Conservation (phyloP, 2,329 filamentous ascomycete genomes). For the Exophiala bonariae region DNA sequence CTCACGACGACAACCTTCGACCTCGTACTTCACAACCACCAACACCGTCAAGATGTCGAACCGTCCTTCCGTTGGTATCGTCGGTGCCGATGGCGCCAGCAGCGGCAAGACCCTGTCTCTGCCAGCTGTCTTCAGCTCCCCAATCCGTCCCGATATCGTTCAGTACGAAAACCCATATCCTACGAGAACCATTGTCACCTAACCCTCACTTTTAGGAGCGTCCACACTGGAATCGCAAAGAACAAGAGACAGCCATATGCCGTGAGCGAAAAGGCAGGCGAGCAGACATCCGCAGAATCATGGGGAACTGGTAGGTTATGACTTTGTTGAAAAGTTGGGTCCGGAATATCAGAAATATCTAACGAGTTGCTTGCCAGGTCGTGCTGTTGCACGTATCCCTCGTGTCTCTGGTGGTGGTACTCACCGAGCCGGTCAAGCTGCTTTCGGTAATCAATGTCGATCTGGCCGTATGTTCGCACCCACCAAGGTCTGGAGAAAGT, state of each 20-base stretch:
- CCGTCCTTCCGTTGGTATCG: slow-evolving; percentile 95
- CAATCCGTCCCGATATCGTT: slow-evolving; percentile 98
- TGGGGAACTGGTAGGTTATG: slow-evolving; percentile 91
- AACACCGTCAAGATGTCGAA: slow-evolving; percentile 67
- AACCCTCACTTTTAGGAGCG: slow-evolving; percentile 51
- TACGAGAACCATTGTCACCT: slow-evolving; percentile 28
- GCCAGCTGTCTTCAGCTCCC: slow-evolving; percentile 93
- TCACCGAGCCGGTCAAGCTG: slow-evolving; percentile 99
- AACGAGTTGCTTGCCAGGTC: slow-evolving; percentile 61
- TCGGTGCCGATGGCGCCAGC: slow-evolving; percentile 92
- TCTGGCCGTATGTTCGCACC: slow-evolving; percentile 99
- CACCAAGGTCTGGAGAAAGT: slow-evolving; percentile 99
- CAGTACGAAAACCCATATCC: slow-evolving; percentile 63
- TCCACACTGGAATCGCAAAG: slow-evolving; percentile 99
- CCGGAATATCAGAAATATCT: slow-evolving; percentile 6
- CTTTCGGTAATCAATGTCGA: slow-evolving; percentile 99
- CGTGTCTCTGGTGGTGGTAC: slow-evolving; percentile 99
- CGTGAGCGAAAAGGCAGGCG: slow-evolving; percentile 99
- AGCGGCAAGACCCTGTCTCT: slow-evolving; percentile 87
- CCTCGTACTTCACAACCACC: background rate
- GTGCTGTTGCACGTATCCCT: slow-evolving; percentile 99
- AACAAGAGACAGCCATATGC: slow-evolving; percentile 99
- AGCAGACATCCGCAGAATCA: slow-evolving; percentile 99
- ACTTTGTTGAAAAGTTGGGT: slow-evolving; percentile 5
- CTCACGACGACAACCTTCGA: background rate